A percentile compares a stretch with the other conserved stretches of the same genome.
phyloP scores from a whole-genome alignment of 495 filamentous ascomycete species.

The Lepidopterella palustris region DNA sequence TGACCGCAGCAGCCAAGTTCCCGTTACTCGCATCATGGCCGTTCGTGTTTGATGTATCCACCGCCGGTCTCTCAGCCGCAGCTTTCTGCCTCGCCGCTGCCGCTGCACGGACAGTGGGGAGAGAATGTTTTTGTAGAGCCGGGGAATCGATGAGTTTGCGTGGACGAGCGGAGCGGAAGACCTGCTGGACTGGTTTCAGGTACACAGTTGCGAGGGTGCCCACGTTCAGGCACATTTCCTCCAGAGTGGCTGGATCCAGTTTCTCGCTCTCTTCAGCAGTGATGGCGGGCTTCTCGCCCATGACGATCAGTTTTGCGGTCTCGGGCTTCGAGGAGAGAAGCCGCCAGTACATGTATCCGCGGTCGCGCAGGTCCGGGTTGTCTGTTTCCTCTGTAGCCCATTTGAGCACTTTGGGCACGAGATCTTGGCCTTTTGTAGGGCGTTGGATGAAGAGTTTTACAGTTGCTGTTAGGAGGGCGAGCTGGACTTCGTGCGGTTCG shows the following conservation, averaged over 20 bases:
- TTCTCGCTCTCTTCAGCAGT: slow-evolving; percentile 88
- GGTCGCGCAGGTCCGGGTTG: slow-evolving; percentile 90
- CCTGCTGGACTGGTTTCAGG: slow-evolving; percentile 92
- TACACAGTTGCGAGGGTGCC: slow-evolving; percentile 96
- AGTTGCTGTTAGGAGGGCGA: slow-evolving; percentile 89
- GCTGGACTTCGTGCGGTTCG: slow-evolving; percentile 89
- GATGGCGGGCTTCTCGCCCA: slow-evolving; percentile 96
- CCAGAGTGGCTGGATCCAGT: slow-evolving; percentile 81
- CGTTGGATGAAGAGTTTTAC: slow-evolving; percentile 98
- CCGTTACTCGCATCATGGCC: slow-evolving; percentile 7
- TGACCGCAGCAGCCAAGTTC: slow-evolving; percentile 14
- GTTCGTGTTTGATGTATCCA: slow-evolving; percentile 45
- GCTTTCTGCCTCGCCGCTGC: slow-evolving; percentile 38
- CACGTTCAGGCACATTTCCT: slow-evolving; percentile 95
- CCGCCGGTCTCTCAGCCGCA: slow-evolving; percentile 7
- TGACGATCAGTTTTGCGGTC: slow-evolving; percentile 79
- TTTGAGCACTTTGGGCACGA: slow-evolving; percentile 93
- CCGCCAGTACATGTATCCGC: slow-evolving; percentile 99
- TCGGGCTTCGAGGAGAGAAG: slow-evolving; percentile 90
- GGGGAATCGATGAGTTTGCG: slow-evolving; percentile 71
- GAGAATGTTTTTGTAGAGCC: slow-evolving; percentile 61
- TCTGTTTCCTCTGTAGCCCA: slow-evolving; percentile 99
- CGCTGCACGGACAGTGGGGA: slow-evolving; percentile 37
- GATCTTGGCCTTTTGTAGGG: slow-evolving; percentile 85
- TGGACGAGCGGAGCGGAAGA: slow-evolving; percentile 87